Base-by-base conservation (phyloP, 2,329 filamentous ascomycete genomes). In the Colletotrichum echinochloae region DNA sequence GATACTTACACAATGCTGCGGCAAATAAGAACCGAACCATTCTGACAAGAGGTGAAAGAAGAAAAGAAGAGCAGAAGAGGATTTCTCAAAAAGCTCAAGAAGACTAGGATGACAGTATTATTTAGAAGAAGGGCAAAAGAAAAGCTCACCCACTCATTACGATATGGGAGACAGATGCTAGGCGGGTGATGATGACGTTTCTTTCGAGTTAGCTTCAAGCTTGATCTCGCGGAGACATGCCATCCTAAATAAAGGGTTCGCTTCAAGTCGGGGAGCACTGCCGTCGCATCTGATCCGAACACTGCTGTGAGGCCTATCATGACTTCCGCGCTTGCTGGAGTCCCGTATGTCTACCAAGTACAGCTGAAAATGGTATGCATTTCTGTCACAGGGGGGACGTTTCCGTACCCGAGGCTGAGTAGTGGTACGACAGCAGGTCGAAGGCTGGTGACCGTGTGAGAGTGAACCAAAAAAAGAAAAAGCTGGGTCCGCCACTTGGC, bases 11-110 rank as follows among this genome's bases (percentile, higher is more conserved):
- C 16, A 73, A 28, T 14, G 66, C 62, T 35, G 63, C 55, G 14
- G 33, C 16, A 20, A 71, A 14, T 2, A 56, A 52, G 52, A 72
- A 35, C 12, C 72, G 72, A 66, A 73, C 70, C 72, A 73, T 73
- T 51, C 2, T 69, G 28, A 52, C 16, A 20, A 37, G 14, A 28
- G 23, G 18, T 14, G 16, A 11, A 16, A 23, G 9, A 16, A 8
- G 30, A 8, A 2, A 23, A 18, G 51, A 26, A 20, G 7, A n/a
- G n/a, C 7, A 14, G 51, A 55, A 55, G 14, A 23, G 16, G n/a
- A n/a, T n/a, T n/a, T n/a, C n/a, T n/a, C n/a, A n/a, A n/a, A n/a
- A n/a, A n/a, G n/a, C n/a, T n/a, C n/a, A n/a, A n/a, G n/a, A n/a
- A n/a, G n/a, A n/a, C n/a, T n/a, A n/a, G n/a, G n/a, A n/a, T n/a